Evolutionary conservation across 2,329 filamentous ascomycete genomes (phyloP), one percentile per base, ranked within the genome.

Genomic region (Pseudopyrenochaeta lycopersici): DNA sequence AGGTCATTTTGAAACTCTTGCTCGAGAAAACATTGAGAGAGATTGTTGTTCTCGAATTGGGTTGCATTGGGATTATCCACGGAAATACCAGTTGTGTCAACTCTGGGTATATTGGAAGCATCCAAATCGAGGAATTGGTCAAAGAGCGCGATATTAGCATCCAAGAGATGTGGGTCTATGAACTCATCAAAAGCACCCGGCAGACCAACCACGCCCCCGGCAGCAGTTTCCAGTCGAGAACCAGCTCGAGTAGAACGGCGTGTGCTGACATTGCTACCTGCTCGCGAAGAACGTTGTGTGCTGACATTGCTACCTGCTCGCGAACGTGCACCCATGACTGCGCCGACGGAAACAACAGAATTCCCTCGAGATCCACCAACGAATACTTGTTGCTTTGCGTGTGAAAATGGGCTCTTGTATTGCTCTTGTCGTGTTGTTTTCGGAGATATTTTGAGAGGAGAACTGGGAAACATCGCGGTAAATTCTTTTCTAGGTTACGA

Each of bases 171-270:
- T 21, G 40, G 41, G 31, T 60, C 56, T 18, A 52, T 23, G 21
- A 14, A n/a, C 1, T 49, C n/a, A 17, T 39, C 48, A 5, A 58
- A 33, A 30, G 46, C n/a, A 41, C 33, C 42, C 33, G 49, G 44
- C 21, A 58, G 45, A 38, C 54, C 45, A 31, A 56, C 38, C 18
- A 49, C 35, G 45, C 46, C 56, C n/a, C 29, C 41, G 45, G 36
- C 49, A 39, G 29, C 36, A n/a, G 32, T 50, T 10, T 32, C 17
- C 18, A 49, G 40, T 18, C 42, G 56, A 39, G 48, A 51, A 33
- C 46, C 46, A 29, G 40, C 41, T 42, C 48, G 47, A 18, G 27
- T 55, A 27, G 40, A 35, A n/a, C 32, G 51, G 36, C 39, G 39
- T 41, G 29, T 14, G 10, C 18, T n/a, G 31, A 31, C 23, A 29